Base-by-base conservation (phyloP, 352 stramenopile genomes). In the Globisporangium camurandrum region DNA sequence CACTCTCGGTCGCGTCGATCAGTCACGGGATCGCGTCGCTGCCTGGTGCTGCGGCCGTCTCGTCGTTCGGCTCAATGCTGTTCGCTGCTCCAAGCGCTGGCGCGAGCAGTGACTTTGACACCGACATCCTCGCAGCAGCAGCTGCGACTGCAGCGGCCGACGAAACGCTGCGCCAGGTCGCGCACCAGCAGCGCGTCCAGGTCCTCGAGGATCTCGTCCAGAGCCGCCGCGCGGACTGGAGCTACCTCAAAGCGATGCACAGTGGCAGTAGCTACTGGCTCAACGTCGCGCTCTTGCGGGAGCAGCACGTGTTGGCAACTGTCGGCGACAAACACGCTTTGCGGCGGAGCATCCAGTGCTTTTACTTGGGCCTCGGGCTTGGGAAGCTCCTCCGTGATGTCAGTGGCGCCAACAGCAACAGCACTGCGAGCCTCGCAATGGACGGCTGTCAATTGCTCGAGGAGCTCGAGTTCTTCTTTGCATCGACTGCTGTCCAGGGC, bases 391-490 rank as follows among this genome's bases (percentile, higher is more conserved):
- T 90, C 22, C 69, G 67, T 17, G 71, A 85, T 42, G 67, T 75
- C 11, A 47, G 42, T 1, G 74, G 85, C 46, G 50, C 76, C 9
- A 61, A 89, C n/a, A n/a, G n/a, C n/a, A n/a, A n/a, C n/a, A n/a
- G n/a, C n/a, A n/a, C n/a, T n/a, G n/a, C n/a, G 56, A 61, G 76
- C 14, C 54, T 93, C 26, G 75, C 75, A 0, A 75, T 86, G 49
- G 75, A 88, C 42, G 79, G 72, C 41, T 89, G 78, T 20, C 78
- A 93, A 47, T 59, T 93, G n/a, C 64, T 93, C 22, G 82, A 93
- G 48, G 82, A 93, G 45, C 67, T 93, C 26, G 82, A 93, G 53
- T 93, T 88, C 51, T 87, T 84, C 56, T 90, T 93, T 27, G 73
- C 79, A 12, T 87, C 78, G 6, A 60, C 69, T 12, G 82, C 76